A percentile compares a stretch with the other conserved stretches of the same genome.
These are phyloP conservation scores for Paspalum vaginatum DNA, from an alignment of 176 grass and related monocot genomes.

Conservation along the genomic window DNA sequence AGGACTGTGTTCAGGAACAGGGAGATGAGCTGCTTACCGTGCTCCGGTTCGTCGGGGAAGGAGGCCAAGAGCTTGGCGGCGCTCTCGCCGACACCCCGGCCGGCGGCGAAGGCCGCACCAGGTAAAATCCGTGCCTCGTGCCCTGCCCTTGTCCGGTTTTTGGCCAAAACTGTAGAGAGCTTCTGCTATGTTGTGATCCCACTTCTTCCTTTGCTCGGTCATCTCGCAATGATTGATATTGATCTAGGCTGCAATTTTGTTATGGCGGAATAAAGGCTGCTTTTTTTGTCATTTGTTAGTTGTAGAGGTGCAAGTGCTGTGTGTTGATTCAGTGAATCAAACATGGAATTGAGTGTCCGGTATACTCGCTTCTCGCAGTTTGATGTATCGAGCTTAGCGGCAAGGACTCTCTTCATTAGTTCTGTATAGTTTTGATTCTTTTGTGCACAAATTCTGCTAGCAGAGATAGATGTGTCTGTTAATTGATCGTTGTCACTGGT, in stretches of 20 bases:
- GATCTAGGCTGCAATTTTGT: background rate
- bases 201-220: constrained; percentile 8
- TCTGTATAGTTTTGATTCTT: background rate
- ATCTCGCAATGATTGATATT: background rate
- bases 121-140: constrained; percentile 28
- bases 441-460: background rate
- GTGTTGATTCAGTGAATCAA: constrained; percentile 11
- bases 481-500: background rate
- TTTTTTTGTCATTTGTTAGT: background rate
- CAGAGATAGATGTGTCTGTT: constrained; percentile 1
- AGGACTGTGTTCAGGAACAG: constrained; percentile 8
- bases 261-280: background rate
- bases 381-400: background rate
- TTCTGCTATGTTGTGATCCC: constrained; percentile 5
- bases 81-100: constrained; percentile 47
- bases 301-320: constrained; percentile 1
- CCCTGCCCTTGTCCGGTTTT: background rate
- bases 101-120: constrained; percentile 32
- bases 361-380: background rate
- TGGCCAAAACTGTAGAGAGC: background rate
- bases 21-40: constrained; percentile 76
- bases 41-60: constrained; percentile 65
- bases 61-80: constrained; percentile 48
- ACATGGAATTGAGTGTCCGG: background rate
- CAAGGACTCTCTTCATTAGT: background rate